These are phyloP conservation scores for Colletotrichum navitas DNA, from an alignment of 2,329 filamentous ascomycete species.

Conservation along the genomic window DNA sequence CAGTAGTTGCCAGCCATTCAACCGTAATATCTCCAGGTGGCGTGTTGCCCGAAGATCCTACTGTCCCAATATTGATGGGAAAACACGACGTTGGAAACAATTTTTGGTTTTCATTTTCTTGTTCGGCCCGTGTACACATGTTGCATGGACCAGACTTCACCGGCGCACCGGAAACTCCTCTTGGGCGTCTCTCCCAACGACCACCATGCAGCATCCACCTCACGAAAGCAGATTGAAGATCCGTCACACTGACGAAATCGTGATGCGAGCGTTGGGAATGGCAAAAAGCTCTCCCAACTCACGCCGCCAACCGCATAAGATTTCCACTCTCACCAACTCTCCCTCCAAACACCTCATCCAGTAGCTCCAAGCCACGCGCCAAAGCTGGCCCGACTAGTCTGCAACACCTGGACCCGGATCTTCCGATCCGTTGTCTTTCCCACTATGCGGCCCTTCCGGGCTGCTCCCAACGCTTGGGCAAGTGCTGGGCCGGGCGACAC, in stretches of 20 bases:
- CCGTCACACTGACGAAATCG: background rate
- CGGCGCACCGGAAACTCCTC: constrained; percentile 2
- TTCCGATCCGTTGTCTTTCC: background rate
- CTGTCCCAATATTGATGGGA: background rate
- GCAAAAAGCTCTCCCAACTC: constrained; percentile 19
- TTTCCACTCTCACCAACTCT: background rate
- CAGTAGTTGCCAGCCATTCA: background rate
- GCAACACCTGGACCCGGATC: background rate
- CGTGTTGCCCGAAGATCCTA: background rate
- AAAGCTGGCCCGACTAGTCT: constrained; percentile 4
- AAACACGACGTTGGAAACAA: background rate
- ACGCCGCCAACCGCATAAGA: background rate
- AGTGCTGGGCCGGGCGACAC: background rate
- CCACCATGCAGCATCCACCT: background rate
- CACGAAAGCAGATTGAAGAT: background rate
- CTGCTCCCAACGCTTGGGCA: background rate
- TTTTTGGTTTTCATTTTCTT: background rate
- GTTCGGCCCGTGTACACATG: background rate
- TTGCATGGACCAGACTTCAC: constrained; percentile 1
- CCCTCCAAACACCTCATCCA: background rate
- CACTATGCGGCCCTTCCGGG: background rate
- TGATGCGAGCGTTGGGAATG: background rate
- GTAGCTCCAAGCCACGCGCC: background rate
- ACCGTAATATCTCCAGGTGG: constrained; percentile 5
- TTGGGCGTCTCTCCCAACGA: constrained; percentile 11